These are phyloP conservation scores for Bidens hawaiensis DNA, from an alignment of 140 eudicot genomes.

Conservation along the genomic window DNA sequence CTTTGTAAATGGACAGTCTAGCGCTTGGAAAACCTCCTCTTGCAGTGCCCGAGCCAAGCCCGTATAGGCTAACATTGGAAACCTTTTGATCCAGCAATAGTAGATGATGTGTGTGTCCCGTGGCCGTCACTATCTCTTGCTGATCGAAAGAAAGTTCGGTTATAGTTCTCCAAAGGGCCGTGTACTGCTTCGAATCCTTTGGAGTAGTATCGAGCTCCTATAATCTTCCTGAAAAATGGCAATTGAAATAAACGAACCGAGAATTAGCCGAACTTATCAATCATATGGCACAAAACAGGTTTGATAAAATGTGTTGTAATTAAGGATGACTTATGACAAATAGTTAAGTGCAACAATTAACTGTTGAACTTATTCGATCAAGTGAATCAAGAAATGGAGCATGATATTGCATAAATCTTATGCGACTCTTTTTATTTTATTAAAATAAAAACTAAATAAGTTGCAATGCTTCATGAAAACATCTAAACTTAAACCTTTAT, in stretches of 20 bases:
- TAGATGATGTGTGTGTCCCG: slow-evolving; percentile 61
- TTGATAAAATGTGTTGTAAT: too few species aligned
- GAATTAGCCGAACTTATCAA: not conserved
- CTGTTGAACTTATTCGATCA: too few species aligned
- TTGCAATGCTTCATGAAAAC: too few species aligned
- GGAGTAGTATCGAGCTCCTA: slow-evolving; percentile 65
- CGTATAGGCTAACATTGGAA: slow-evolving; percentile 29
- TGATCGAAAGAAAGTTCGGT: slow-evolving; percentile 44
- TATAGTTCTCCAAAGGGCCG: slow-evolving; percentile 45
- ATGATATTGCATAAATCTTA: too few species aligned
- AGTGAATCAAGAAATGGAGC: too few species aligned
- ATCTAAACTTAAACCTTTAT: too few species aligned
- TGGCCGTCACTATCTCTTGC: slow-evolving; percentile 62
- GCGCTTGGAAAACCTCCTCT: slow-evolving; percentile 71
- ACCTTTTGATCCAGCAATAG: slow-evolving; percentile 63
- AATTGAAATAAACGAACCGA: not conserved
- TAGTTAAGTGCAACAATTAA: too few species aligned
- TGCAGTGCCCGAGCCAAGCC: slow-evolving; percentile 52
- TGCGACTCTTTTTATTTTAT: too few species aligned
- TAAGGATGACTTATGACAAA: too few species aligned
- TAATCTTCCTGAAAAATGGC: slow-evolving; percentile 38
- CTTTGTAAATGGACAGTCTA: slow-evolving; percentile 62
- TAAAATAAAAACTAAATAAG: too few species aligned
- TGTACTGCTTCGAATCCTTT: slow-evolving; percentile 40
- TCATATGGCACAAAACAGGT: not conserved